Percentiles rank a stretch among this genome's conserved stretches.
These are phyloP conservation scores for Besnoitia besnoiti DNA, from an alignment of 169 alveolate species.

Conservation along the genomic window DNA sequence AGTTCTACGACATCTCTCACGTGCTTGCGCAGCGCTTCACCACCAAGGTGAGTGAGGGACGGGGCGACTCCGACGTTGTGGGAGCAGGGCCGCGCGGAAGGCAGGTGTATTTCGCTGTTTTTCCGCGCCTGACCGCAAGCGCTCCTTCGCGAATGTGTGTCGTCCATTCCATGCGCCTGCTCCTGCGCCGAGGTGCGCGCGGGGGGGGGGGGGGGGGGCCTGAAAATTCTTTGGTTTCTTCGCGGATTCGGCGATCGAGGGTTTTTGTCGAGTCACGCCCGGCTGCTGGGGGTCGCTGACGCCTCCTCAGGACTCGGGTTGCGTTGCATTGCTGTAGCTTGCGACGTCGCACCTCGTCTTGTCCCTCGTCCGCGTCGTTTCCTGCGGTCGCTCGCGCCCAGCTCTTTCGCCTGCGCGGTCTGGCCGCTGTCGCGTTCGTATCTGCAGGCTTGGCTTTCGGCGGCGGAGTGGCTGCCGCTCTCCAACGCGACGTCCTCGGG, in stretches of 20 bases:
- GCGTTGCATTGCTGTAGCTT: too few relatives aligned
- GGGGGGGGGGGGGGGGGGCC: too few relatives aligned
- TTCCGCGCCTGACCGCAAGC: neutral
- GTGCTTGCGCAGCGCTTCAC: constrained; percentile 18
- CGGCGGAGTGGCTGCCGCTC: neutral
- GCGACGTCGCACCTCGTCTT: neutral
- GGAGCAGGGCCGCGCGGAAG: neutral
- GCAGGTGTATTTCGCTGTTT: too few relatives aligned
- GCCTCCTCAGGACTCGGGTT: neutral
- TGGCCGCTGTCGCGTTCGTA: too few relatives aligned
- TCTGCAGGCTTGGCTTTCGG: neutral
- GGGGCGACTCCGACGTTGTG: neutral
- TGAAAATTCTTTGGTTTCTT: too few relatives aligned
- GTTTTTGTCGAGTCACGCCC: neutral
- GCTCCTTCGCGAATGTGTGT: neutral
- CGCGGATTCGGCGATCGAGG: too few relatives aligned
- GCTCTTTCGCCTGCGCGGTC: too few relatives aligned
- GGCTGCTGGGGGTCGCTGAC: neutral
- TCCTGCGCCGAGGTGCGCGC: too few relatives aligned
- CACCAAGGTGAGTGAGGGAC: neutral
- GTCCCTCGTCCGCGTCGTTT: too few relatives aligned
- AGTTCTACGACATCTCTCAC: neutral
- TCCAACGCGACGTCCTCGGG: neutral
- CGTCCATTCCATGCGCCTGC: too few relatives aligned
- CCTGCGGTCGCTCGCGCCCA: too few relatives aligned